phyloP scores from a whole-genome alignment of 495 filamentous ascomycete species.

The Hypoxylon cercidicola region DNA sequence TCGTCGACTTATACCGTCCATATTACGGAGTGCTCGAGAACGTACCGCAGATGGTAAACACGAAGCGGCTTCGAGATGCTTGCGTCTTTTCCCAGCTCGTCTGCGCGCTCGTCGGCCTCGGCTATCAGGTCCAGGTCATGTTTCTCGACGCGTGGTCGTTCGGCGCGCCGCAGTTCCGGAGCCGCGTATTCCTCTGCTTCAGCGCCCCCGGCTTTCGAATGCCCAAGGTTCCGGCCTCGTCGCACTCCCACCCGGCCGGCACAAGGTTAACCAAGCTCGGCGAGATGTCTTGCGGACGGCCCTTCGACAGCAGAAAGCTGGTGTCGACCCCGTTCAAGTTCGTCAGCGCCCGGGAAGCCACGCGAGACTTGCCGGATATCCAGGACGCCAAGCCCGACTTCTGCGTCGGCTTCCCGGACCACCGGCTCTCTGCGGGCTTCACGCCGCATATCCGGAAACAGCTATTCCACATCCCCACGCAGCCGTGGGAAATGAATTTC shows the following conservation, averaged over 20 bases:
- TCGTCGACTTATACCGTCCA: constrained; percentile 76
- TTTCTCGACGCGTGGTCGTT: constrained; percentile 74
- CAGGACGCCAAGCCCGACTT: constrained; percentile 62
- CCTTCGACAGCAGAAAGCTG: constrained; percentile 64
- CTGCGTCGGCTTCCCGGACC: constrained; percentile 72
- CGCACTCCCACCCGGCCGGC: constrained; percentile 67
- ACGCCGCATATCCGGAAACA: constrained; percentile 48
- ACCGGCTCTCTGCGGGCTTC: constrained; percentile 55
- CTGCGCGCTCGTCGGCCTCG: constrained; percentile 74
- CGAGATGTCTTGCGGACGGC: constrained; percentile 66
- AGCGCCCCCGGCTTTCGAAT: constrained; percentile 69
- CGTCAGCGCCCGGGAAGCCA: constrained; percentile 59
- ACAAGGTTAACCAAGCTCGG: constrained; percentile 57
- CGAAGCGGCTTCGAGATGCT: constrained; percentile 49
- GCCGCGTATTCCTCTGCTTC: constrained; percentile 71
- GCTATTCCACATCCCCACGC: constrained; percentile 53
- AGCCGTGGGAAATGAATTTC: constrained; percentile 60
- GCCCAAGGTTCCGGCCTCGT: constrained; percentile 62
- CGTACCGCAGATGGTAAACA: constrained; percentile 67
- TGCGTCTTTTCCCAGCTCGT: constrained; percentile 76
- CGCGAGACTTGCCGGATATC: constrained; percentile 68
- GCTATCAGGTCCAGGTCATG: constrained; percentile 74
- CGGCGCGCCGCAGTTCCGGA: constrained; percentile 69
- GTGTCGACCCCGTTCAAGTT: constrained; percentile 66
- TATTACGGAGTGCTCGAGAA: constrained; percentile 80